Conservation (phyloP, 23 red algal genomes). For the Gracilaria domingensis region DNA sequence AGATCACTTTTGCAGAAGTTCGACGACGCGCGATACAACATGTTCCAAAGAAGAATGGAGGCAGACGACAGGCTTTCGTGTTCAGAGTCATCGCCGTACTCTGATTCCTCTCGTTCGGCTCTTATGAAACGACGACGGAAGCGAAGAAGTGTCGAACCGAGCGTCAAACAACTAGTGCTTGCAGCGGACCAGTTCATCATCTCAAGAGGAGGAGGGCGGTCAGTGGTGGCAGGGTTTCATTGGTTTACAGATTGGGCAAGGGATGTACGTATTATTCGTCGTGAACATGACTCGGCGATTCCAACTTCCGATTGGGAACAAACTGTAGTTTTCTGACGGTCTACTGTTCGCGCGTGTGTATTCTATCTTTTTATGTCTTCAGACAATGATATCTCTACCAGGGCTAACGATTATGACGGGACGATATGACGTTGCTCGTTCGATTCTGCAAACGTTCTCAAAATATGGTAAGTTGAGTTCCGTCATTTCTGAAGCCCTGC, state of each 20-base stretch:
- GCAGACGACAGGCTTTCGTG: constrained; percentile 20
- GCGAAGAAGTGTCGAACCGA: constrained; percentile 55
- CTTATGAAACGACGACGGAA: constrained; percentile 30
- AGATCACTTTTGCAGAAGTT: constrained; percentile 74
- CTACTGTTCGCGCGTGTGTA: background rate
- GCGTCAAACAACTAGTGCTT: constrained; percentile 64
- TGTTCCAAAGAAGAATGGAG: constrained; percentile 40
- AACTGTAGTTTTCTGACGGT: background rate
- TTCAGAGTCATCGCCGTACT: constrained; percentile 37
- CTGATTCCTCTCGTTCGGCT: constrained; percentile 11
- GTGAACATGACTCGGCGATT: background rate
- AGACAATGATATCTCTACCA: constrained; percentile 72
- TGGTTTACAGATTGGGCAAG: constrained; percentile 74
- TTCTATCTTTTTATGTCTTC: background rate
- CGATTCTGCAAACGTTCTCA: constrained; percentile 66
- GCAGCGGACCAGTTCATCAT: constrained; percentile 75
- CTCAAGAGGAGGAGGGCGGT: constrained; percentile 59
- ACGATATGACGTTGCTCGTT: constrained; percentile 65
- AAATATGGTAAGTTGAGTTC: constrained; percentile 61
- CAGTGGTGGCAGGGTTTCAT: constrained; percentile 73
- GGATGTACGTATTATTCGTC: constrained; percentile 46
- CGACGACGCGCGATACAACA: constrained; percentile 36
- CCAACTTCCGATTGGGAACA: background rate
- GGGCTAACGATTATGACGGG: constrained; percentile 68
- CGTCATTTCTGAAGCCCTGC: background rate